phyloP scores from a whole-genome alignment of 371 early-diverging fungal genomes.

The Mortierella sp. region DNA sequence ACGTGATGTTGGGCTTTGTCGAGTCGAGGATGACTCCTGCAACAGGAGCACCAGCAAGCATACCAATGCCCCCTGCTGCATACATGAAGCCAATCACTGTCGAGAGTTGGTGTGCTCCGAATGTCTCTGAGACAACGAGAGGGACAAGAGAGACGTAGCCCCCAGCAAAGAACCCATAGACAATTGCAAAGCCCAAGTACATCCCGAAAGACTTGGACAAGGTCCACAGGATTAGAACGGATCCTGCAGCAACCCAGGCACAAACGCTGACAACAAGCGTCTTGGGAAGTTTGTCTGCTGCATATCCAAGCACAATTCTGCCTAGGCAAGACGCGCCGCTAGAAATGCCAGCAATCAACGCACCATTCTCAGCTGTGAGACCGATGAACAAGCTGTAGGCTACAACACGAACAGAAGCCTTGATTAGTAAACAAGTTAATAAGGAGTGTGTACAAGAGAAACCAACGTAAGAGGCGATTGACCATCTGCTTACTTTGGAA shows the following conservation, averaged over 20 bases:
- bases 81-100: constrained; percentile 55
- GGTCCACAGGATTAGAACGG: constrained; percentile 69
- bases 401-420: constrained; percentile 3
- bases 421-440: background rate
- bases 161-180: constrained; percentile 72
- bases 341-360: constrained; percentile 61
- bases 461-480: constrained; percentile 43
- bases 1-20: constrained; percentile 49
- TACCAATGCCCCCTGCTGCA: constrained; percentile 48
- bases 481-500: constrained; percentile 48
- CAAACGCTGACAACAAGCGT: constrained; percentile 55
- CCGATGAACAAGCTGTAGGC: constrained; percentile 52
- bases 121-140: constrained; percentile 60
- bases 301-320: constrained; percentile 60
- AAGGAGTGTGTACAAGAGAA: background rate
- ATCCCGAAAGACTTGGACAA: constrained; percentile 58
- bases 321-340: constrained; percentile 67
- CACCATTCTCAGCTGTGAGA: constrained; percentile 55
- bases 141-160: constrained; percentile 62
- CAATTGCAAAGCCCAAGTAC: constrained; percentile 61
- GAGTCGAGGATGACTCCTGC: constrained; percentile 57
- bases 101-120: constrained; percentile 57
- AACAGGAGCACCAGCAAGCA: constrained; percentile 56
- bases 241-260: constrained; percentile 58
- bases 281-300: constrained; percentile 66